Evolutionary conservation across 2,329 filamentous ascomycete species (phyloP).

Genomic region (Niveomyces coronatus): DNA sequence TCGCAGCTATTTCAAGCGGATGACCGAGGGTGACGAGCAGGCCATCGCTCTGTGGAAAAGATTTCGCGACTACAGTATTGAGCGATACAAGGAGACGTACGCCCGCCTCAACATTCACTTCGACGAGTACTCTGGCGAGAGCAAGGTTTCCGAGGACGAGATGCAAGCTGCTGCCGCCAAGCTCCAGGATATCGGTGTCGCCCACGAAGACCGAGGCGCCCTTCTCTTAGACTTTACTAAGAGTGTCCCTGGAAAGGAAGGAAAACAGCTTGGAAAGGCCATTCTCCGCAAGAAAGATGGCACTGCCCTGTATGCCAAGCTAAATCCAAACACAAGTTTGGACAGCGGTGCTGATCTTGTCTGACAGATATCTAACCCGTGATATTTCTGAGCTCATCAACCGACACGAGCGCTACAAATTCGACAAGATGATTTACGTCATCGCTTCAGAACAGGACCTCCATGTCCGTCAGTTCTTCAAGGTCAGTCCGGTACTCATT

Average conservation of each 20-base stretch:
- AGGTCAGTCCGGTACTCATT: conserved; percentile 26
- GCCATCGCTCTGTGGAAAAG: conserved; percentile 54
- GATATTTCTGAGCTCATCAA: conserved; percentile 67
- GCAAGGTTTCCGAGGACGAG: conserved; percentile 54
- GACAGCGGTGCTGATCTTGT: neutral
- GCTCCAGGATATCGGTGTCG: conserved; percentile 54
- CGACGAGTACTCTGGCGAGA: conserved; percentile 66
- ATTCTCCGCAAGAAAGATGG: conserved; percentile 65
- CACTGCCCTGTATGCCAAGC: conserved; percentile 47
- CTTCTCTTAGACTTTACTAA: conserved; percentile 63
- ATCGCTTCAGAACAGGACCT: conserved; percentile 63
- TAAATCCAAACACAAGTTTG: neutral
- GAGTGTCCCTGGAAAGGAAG: conserved; percentile 53
- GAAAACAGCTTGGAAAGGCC: conserved; percentile 59
- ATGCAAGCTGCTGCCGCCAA: conserved; percentile 55
- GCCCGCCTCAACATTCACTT: conserved; percentile 61
- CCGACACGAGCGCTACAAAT: conserved; percentile 51
- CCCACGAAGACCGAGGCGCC: conserved; percentile 61
- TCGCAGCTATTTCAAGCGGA: conserved; percentile 59
- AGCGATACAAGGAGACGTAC: conserved; percentile 57
- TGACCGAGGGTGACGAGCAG: conserved; percentile 55
- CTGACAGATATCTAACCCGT: conserved; percentile 50
- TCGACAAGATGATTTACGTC: conserved; percentile 75
- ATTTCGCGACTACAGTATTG: conserved; percentile 58
- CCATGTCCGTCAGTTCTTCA: conserved; percentile 65